phyloP scores from a whole-genome alignment of 345 rosid genomes.

The Eutrema heterophyllum region DNA sequence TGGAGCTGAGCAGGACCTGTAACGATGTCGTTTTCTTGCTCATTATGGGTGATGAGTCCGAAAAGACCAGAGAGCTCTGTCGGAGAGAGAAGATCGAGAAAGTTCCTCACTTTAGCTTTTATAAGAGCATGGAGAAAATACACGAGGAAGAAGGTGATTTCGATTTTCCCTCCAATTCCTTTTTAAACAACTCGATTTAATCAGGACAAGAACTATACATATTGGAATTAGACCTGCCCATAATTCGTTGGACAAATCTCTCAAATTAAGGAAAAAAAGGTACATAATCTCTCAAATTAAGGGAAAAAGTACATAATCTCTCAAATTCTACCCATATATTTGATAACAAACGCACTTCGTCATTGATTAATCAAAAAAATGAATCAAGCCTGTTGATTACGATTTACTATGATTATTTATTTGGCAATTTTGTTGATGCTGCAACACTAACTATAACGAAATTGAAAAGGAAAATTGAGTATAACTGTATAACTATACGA shows the following conservation, averaged over 20 bases:
- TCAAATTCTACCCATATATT: not conserved
- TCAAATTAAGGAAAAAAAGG: not conserved
- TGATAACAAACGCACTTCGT: no score
- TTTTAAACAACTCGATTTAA: not conserved
- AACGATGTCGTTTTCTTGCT: constrained; percentile 76
- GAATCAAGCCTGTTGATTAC: no score
- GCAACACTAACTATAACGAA: not conserved
- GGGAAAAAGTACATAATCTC: not conserved
- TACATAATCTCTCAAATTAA: not conserved
- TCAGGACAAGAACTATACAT: no score
- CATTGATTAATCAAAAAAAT: no score
- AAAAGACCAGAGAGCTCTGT: constrained; percentile 66
- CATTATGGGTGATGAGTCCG: constrained; percentile 86
- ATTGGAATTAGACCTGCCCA: not conserved
- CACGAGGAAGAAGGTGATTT: constrained; percentile 73
- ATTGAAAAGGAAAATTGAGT: no score
- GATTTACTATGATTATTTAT: not conserved
- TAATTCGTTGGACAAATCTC: not conserved
- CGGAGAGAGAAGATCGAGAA: constrained; percentile 64
- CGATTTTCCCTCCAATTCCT: not conserved
- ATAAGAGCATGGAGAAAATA: constrained; percentile 77
- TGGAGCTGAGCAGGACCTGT: constrained; percentile 74
- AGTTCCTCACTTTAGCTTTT: constrained; percentile 89
- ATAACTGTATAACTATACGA: not conserved
- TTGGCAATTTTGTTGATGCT: not conserved